Evolutionary conservation across 768 basidiomycete genomes (phyloP).

Genomic region (Macrolepiota albuminosa): DNA sequence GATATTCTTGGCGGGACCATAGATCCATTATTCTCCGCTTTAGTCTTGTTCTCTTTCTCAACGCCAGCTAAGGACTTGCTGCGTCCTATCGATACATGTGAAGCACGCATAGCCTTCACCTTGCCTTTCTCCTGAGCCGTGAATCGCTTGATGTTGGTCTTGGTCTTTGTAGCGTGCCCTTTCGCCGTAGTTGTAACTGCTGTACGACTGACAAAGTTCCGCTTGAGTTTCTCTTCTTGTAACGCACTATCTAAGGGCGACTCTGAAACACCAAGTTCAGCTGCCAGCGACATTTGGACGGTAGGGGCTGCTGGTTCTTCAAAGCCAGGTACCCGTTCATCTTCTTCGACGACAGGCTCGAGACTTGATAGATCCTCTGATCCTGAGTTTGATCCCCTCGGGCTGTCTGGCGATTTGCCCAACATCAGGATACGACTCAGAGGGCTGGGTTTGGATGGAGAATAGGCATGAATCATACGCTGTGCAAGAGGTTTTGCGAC

Average conservation of each 20-base stretch:
- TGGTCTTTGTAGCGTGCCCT: constrained; percentile 24
- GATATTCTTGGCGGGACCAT: constrained; percentile 18
- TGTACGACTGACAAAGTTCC: constrained; percentile 22
- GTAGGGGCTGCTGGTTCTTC: constrained; percentile 15
- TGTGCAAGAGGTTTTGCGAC: constrained; percentile 65
- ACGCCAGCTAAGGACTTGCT: constrained; percentile 13
- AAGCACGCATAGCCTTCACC: constrained; percentile 19
- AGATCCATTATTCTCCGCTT: background rate
- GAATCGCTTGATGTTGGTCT: constrained; percentile 28
- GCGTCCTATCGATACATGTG: constrained; percentile 27
- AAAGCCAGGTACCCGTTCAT: constrained; percentile 24
- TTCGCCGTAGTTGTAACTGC: constrained; percentile 14
- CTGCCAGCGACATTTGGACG: constrained; percentile 33
- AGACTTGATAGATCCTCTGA: constrained; percentile 19
- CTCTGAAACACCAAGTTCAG: constrained; percentile 40
- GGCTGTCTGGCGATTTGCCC: constrained; percentile 50
- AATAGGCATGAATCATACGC: constrained; percentile 77
- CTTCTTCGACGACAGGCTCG: constrained; percentile 31
- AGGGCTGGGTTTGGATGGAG: constrained; percentile 75
- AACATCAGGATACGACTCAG: constrained; percentile 77
- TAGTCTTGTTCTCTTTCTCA: constrained; percentile 26
- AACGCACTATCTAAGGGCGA: constrained; percentile 48
- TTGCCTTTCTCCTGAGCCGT: constrained; percentile 38
- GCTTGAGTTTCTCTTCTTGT: constrained; percentile 41
- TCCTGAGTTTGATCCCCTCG: constrained; percentile 12